Evolutionary conservation across 208 protist genomes (phyloP).

Genomic region (Leishmania mexicana): DNA sequence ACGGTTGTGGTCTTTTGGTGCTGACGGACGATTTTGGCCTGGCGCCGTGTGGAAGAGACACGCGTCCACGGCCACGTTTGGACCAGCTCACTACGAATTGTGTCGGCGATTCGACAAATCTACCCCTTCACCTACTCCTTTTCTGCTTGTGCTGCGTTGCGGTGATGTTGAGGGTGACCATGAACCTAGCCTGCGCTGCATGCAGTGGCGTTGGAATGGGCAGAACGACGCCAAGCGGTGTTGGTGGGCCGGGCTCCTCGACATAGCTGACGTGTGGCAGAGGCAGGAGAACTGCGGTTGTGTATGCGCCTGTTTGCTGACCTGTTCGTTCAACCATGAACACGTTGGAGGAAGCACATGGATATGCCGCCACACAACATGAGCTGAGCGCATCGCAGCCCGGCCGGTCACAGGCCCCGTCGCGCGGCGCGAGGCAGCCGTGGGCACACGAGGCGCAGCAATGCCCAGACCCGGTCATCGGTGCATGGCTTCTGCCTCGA

Average conservation of each 20-base stretch:
- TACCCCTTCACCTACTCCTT: not conserved
- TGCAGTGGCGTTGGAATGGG: not conserved
- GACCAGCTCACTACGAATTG: not conserved
- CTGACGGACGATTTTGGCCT: not conserved
- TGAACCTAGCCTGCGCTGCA: not conserved
- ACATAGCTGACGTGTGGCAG: not conserved
- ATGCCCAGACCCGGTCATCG: not conserved
- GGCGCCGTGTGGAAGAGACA: not conserved
- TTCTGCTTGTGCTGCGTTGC: not conserved
- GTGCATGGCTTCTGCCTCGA: not conserved
- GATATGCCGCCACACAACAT: not conserved
- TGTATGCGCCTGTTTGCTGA: not conserved
- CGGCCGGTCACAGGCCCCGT: not conserved
- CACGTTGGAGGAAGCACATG: not conserved
- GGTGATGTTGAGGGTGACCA: not conserved
- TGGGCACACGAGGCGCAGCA: not conserved
- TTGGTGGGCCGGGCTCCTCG: not conserved
- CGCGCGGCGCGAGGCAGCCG: not conserved
- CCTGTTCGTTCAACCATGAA: not conserved
- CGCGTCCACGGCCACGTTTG: not conserved
- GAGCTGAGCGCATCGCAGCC: not conserved
- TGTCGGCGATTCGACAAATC: not conserved
- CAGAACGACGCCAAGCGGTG: not conserved
- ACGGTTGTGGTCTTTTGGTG: not conserved
- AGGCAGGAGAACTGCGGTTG: not conserved